A percentile compares a stretch with the other conserved stretches of the same genome.
Evolutionary conservation across 1,139 yeast species (phyloP).

Genomic region (Candida pseudoviswanathii): DNA sequence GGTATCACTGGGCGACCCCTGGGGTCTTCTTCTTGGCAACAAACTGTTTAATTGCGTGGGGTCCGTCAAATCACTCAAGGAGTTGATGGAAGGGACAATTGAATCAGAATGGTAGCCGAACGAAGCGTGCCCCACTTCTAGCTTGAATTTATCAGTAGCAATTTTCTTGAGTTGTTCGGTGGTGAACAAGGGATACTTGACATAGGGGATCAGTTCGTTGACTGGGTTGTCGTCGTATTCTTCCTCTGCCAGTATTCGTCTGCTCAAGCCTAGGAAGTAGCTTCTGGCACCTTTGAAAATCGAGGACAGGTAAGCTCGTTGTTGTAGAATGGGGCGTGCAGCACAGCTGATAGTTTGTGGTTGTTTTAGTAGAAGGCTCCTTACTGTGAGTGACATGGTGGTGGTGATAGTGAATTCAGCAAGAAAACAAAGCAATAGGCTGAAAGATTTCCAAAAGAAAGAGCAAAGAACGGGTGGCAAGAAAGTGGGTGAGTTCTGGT

Average conservation of each 20-base stretch:
- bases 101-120: conserved; percentile 51
- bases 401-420: background rate
- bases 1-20: conserved; percentile 56
- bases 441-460: background rate
- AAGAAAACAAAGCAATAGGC: background rate
- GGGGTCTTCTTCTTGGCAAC: conserved; percentile 54
- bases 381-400: background rate
- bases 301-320: conserved; percentile 9
- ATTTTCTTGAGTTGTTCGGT: conserved; percentile 40
- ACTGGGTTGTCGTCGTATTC: conserved; percentile 15
- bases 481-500: background rate
- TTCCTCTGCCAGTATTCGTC: conserved; percentile 15
- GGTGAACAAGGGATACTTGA: conserved; percentile 45
- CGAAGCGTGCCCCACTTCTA: conserved; percentile 49
- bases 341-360: background rate
- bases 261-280: conserved; percentile 28
- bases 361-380: conserved; percentile 1
- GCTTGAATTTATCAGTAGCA: conserved; percentile 43
- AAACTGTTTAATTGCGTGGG: conserved; percentile 49
- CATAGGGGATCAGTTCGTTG: conserved; percentile 39
- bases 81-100: conserved; percentile 46
- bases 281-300: conserved; percentile 30
- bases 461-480: background rate
- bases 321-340: background rate
- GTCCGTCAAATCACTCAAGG: conserved; percentile 54